Evolutionary conservation across 306 rosid species (phyloP), one percentile per base, ranked within the genome.

Genomic region (Carpinus fangiana): DNA sequence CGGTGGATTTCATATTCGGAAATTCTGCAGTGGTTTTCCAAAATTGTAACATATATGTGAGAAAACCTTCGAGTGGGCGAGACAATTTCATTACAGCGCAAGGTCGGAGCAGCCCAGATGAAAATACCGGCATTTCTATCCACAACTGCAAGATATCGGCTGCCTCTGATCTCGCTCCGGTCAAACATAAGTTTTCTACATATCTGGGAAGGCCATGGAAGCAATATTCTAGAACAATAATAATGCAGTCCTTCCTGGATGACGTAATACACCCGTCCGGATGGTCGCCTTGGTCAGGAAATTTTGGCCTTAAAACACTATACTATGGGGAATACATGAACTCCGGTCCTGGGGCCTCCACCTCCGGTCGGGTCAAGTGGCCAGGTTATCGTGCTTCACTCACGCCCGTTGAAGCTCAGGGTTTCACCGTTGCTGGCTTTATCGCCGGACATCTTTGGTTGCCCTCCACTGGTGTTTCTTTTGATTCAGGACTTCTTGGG

Each of bases 171-270:
- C 74, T 83, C 1, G 76, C 74, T 7, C 75, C 81, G 0, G 73
- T 62, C 8, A 76, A 53, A 34, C 28, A 76, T 43, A 72, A 20
- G 7, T 72, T 53, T 45, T 14, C 70, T 31, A 84, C 87, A 2
- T 80, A 72, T 71, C 76, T 84, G 12, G 85, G 88, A 18, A 79
- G 88, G 6, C 88, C 88, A 4, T 84, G 88, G 88, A 59, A 84
- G 85, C 78, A 81, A n/a, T 74, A 80, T 41, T 84, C 85, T 4
- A 73, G 88, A 64, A 81, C 85, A 2, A 52, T 84, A n/a, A 23
- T 84, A 53, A 81, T 84, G 85, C 71, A 84, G 72, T 77, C 85
- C 1, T 43, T 20, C 31, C 0, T 81, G 21, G 88, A 73, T 20
- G 88, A 57, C n/a, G 41, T 81, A 0, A 62, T 81, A 2, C 66